A percentile compares a stretch with the other conserved stretches of the same genome.
Evolutionary conservation across 164 flowering plant genomes (phyloP).

Genomic region (Annona cherimola): DNA sequence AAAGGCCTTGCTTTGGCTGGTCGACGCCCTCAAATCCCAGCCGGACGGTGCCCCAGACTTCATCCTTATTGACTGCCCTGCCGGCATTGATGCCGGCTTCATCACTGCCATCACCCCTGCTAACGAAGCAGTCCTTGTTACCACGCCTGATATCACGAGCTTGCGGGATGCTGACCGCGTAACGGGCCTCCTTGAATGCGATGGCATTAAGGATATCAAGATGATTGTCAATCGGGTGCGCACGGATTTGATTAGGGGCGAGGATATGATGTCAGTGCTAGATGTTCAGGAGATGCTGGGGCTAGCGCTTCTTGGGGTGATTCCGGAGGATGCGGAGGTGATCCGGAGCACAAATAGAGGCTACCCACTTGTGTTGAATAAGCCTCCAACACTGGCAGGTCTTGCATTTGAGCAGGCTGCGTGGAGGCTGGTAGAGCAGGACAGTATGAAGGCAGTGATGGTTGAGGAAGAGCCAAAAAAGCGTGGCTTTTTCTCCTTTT

Average conservation of each 20-base stretch:
- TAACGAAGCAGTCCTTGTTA: slow-evolving; percentile 87
- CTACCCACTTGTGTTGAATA: slow-evolving; percentile 83
- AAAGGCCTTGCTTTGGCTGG: slow-evolving; percentile 86
- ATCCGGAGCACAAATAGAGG: slow-evolving; percentile 93
- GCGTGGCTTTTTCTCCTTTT: slow-evolving; percentile 85
- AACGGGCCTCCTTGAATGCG: slow-evolving; percentile 85
- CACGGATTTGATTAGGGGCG: slow-evolving; percentile 95
- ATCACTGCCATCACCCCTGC: slow-evolving; percentile 97
- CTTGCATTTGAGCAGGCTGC: slow-evolving; percentile 98
- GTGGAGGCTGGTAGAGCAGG: slow-evolving; percentile 98
- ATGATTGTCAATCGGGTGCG: slow-evolving; percentile 95
- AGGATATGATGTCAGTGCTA: slow-evolving; percentile 98
- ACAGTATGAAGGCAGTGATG: slow-evolving; percentile 95
- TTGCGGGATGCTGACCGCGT: slow-evolving; percentile 94
- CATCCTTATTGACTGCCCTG: slow-evolving; percentile 89
- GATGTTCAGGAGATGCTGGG: slow-evolving; percentile 99
- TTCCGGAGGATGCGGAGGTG: slow-evolving; percentile 95
- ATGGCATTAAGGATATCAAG: slow-evolving; percentile 94
- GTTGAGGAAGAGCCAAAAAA: slow-evolving; percentile 93
- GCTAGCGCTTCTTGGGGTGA: slow-evolving; percentile 74
- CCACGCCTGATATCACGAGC: slow-evolving; percentile 90
- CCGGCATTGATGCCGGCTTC: slow-evolving; percentile 97
- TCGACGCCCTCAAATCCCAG: slow-evolving; percentile 72
- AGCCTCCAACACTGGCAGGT: slow-evolving; percentile 94
- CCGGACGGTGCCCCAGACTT: slow-evolving; percentile 75